Conservation (phyloP, 164 flowering plant genomes). For the Cinnamomum chago region DNA sequence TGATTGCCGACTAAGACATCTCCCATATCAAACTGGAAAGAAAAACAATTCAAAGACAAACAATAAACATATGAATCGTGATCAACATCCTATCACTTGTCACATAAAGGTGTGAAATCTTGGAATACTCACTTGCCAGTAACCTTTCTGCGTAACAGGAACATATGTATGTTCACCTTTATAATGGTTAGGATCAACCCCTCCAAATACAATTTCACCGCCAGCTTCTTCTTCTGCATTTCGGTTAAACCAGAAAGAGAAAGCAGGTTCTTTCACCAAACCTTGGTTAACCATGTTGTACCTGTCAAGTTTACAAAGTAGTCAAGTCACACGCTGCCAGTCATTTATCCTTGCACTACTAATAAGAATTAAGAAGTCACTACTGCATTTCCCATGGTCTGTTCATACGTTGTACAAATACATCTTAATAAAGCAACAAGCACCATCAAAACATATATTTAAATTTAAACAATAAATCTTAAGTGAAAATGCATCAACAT, state of each 20-base stretch:
- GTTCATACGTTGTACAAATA: too few relatives aligned
- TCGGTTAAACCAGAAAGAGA: slow-evolving; percentile 87
- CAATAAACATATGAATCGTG: not conserved
- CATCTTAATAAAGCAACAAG: too few relatives aligned
- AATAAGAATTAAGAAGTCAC: too few relatives aligned
- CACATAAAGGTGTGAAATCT: not conserved
- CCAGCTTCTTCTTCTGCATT: slow-evolving; percentile 65
- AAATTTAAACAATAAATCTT: not conserved
- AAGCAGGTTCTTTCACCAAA: slow-evolving; percentile 62
- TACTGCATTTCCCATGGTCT: too few relatives aligned
- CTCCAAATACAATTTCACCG: slow-evolving; percentile 92
- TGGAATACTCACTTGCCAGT: slow-evolving; percentile 78
- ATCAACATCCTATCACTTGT: not conserved
- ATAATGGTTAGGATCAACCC: slow-evolving; percentile 72
- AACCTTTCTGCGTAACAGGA: slow-evolving; percentile 82
- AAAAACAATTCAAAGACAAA: not conserved
- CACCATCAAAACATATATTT: not conserved
- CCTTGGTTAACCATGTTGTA: slow-evolving; percentile 81
- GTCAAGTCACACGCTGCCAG: not conserved
- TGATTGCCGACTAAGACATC: slow-evolving; percentile 68
- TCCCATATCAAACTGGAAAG: slow-evolving; percentile 86
- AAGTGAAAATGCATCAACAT: slow-evolving; percentile 9
- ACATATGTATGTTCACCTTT: slow-evolving; percentile 84
- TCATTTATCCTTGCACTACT: not conserved
- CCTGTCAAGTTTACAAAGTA: slow-evolving; percentile 32